A percentile compares a stretch with the other conserved stretches of the same genome.
Evolutionary conservation across 2,329 filamentous ascomycete genomes (phyloP).

Genomic region (Magnaporthiopsis poae): DNA sequence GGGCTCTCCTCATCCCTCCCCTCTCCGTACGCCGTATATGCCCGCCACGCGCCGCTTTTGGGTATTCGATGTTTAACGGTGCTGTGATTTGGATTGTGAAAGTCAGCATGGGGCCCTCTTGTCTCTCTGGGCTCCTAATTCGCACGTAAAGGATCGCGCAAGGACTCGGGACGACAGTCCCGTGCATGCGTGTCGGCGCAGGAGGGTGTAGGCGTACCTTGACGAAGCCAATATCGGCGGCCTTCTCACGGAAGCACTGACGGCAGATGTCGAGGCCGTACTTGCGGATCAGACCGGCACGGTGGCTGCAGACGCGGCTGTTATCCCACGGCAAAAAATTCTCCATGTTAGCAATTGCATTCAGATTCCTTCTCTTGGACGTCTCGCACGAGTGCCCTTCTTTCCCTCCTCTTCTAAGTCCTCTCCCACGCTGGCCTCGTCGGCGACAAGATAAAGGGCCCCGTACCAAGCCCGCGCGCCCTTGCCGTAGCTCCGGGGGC

Average conservation of each 20-base stretch:
- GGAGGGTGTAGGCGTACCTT: conserved; percentile 40
- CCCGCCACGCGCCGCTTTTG: not conserved
- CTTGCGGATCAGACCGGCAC: conserved; percentile 98
- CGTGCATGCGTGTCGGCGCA: no score
- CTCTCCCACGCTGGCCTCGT: not conserved
- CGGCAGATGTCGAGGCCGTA: conserved; percentile 88
- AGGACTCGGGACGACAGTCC: not conserved
- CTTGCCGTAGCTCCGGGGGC: conserved; percentile 95
- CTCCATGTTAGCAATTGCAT: not conserved
- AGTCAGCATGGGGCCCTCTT: not conserved
- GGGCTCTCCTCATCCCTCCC: conserved; percentile 1
- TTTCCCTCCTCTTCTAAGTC: not conserved
- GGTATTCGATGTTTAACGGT: conserved; percentile 11
- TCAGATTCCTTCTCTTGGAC: conserved; percentile 8
- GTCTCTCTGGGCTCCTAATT: not conserved
- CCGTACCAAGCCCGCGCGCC: conserved; percentile 81
- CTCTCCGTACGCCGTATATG: conserved; percentile 5
- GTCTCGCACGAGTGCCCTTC: not conserved
- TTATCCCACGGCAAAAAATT: conserved; percentile 7
- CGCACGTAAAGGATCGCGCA: not conserved
- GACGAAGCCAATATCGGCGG: conserved; percentile 62
- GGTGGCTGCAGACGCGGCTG: conserved; percentile 73
- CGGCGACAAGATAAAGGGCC: not conserved
- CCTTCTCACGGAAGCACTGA: conserved; percentile 70
- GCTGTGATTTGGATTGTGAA: conserved; percentile 3